Percentiles rank a stretch among this genome's conserved stretches.
phyloP scores from a whole-genome alignment of 768 basidiomycete species.

The Goffeauzyma gilvescens region DNA sequence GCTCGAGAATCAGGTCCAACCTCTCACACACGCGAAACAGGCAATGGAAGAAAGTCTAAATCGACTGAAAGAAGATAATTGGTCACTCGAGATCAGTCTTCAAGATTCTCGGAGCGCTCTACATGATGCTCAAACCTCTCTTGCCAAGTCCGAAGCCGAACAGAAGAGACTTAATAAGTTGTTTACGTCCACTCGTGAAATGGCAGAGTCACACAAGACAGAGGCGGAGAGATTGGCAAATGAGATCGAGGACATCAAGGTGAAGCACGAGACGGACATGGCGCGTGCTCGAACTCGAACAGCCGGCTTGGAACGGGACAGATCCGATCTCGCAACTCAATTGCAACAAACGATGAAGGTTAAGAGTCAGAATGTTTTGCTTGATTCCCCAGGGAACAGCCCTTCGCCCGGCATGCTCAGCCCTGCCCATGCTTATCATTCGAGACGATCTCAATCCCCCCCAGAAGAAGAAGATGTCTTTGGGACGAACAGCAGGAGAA shows the following conservation, averaged over 20 bases:
- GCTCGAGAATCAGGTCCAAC: conserved; percentile 10
- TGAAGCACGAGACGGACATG: conserved; percentile 84
- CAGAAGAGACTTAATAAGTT: conserved; percentile 59
- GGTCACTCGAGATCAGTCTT: conserved; percentile 84
- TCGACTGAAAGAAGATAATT: conserved; percentile 94
- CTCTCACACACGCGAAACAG: not conserved
- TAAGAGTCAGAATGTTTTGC: conserved; percentile 32
- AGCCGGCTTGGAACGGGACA: conserved; percentile 74
- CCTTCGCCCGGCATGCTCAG: conserved; percentile 17
- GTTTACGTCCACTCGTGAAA: conserved; percentile 52
- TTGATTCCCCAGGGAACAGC: conserved; percentile 14
- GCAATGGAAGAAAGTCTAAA: conserved; percentile 41
- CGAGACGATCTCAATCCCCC: no score
- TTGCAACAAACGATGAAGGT: conserved; percentile 60
- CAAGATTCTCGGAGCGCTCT: conserved; percentile 66
- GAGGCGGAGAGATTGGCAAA: conserved; percentile 54
- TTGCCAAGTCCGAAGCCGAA: conserved; percentile 57
- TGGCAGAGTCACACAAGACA: conserved; percentile 65
- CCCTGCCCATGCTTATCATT: conserved; percentile 1
- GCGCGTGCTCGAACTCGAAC: conserved; percentile 78
- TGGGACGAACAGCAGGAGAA: conserved; percentile 19
- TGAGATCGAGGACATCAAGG: conserved; percentile 52
- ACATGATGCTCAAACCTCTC: conserved; percentile 44
- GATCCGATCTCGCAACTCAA: conserved; percentile 66
- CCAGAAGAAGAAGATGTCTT: conserved; percentile 33